Evolutionary conservation across 208 protist species (phyloP), one percentile per base, ranked within the genome.

Genomic region (Leishmania martiniquensis): DNA sequence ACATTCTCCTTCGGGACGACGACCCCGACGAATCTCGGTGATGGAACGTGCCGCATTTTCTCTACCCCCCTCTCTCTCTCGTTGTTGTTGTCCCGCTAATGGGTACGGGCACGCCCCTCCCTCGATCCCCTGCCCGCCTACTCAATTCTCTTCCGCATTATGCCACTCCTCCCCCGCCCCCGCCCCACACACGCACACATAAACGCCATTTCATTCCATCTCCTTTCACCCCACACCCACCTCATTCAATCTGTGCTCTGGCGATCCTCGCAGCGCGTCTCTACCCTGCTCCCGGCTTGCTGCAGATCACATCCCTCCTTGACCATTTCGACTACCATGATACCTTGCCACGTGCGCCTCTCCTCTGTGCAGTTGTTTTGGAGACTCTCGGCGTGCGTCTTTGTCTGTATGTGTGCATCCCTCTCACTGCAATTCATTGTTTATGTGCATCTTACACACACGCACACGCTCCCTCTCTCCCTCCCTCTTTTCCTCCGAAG

Each of bases 1-100:
- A 90, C 57, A 82, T 85, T 54, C 87, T 93, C 9, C 83, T 90
- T 22, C 59, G 62, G n/a, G 57, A 76, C 4, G 34, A 72, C 37
- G 29, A 17, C 5, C 4, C 70, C 3, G 49, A 63, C 29, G 70
- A 63, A 37, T 2, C 2, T 1, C 52, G 34, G 32, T 74, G 44
- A 13, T 15, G 25, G 9, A 29, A 69, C 10, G 37, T 13, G 29
- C 25, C 29, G 22, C n/a, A 4, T 65, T 34, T 42, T 29, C 22
- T 42, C 39, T n/a, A 34, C 2, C 1, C 4, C 29, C 9, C 10
- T 13, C 45, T 4, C 1, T 42, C 5, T 1, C 4, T 2, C 62
- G 34, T 68, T 25, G 37, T 20, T 42, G 62, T 45, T 32, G 32
- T 10, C 25, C 12, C 13, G 10, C 10, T 47, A 22, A n/a, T 32